These are phyloP conservation scores for Gastrolobium villosum DNA, from an alignment of 306 rosid species.

Conservation along the genomic window DNA sequence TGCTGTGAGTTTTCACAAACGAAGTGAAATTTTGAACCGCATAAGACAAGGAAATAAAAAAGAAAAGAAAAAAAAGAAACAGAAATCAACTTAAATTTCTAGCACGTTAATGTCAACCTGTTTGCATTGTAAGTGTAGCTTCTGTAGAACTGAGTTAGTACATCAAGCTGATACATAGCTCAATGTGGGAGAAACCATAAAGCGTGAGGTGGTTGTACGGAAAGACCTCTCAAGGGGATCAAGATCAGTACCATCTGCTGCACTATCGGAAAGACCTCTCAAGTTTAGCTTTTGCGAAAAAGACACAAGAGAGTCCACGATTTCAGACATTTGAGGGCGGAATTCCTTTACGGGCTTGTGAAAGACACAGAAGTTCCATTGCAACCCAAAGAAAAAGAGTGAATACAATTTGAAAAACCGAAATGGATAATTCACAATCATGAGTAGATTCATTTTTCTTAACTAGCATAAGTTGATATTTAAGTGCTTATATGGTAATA, in stretches of 20 bases:
- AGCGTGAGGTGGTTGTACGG: slow-evolving; percentile 70
- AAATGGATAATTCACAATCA: not conserved
- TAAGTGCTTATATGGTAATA: slow-evolving; percentile 52
- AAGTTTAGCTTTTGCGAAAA: slow-evolving; percentile 52
- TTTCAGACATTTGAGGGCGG: slow-evolving; percentile 83
- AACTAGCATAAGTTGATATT: not conserved
- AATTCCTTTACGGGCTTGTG: slow-evolving; percentile 78
- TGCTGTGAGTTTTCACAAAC: not conserved
- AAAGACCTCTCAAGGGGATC: slow-evolving; percentile 73
- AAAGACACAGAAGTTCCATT: slow-evolving; percentile 25
- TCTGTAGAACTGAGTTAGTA: slow-evolving; percentile 27
- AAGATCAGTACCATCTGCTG: slow-evolving; percentile 52
- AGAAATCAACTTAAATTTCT: slow-evolving; percentile 36
- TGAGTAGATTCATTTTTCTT: not conserved
- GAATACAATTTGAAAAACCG: slow-evolving; percentile 17
- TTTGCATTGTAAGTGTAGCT: slow-evolving; percentile 7
- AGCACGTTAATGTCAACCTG: slow-evolving; percentile 9
- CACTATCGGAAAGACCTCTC: slow-evolving; percentile 22
- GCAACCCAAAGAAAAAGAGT: slow-evolving; percentile 2
- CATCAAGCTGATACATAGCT: slow-evolving; percentile 53
- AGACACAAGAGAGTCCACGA: slow-evolving; percentile 68
- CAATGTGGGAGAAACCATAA: slow-evolving; percentile 68
- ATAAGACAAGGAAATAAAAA: not conserved
- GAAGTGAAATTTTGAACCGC: not conserved
- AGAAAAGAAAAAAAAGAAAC: not conserved